Evolutionary conservation across 1,284 basidiomycete species (phyloP).

Genomic region (Austropuccinia psidii): DNA sequence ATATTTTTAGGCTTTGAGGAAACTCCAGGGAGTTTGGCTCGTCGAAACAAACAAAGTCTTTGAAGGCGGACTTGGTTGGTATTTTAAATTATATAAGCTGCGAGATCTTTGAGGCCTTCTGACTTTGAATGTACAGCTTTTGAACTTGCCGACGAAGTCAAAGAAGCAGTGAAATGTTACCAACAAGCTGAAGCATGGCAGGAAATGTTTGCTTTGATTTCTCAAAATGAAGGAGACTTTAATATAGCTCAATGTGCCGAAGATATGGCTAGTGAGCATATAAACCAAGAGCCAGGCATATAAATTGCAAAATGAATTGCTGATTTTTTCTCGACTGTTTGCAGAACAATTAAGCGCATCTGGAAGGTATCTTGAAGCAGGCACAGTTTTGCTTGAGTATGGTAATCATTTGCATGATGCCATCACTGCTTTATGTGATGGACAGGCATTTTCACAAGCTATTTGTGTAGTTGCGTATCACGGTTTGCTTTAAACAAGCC

Average conservation of each 20-base stretch:
- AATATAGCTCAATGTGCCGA: conserved; percentile 43
- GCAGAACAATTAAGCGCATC: conserved; percentile 71
- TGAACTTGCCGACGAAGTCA: conserved; percentile 56
- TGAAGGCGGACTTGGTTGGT: conserved; percentile 68
- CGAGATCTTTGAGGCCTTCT: not conserved
- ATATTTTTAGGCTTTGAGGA: conserved; percentile 13
- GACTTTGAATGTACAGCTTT: conserved; percentile 56
- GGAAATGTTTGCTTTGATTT: conserved; percentile 74
- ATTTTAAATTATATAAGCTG: not conserved
- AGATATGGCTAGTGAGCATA: conserved; percentile 54
- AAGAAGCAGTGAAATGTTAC: conserved; percentile 73
- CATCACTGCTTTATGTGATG: conserved; percentile 66
- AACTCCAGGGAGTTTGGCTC: conserved; percentile 20
- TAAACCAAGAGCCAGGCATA: conserved; percentile 60
- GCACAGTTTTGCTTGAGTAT: conserved; percentile 77
- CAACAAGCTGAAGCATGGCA: conserved; percentile 82
- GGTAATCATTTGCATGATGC: conserved; percentile 69
- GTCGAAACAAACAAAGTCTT: conserved; percentile 70
- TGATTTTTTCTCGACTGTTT: conserved; percentile 14
- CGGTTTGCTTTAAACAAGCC: too few species aligned
- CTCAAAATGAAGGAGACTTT: conserved; percentile 51
- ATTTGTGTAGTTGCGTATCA: conserved; percentile 60
- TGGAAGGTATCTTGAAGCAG: conserved; percentile 71
- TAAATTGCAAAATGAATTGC: not conserved
- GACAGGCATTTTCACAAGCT: conserved; percentile 76